Conservation (phyloP, 2,329 filamentous ascomycete species). For the Didymella lethalis region DNA sequence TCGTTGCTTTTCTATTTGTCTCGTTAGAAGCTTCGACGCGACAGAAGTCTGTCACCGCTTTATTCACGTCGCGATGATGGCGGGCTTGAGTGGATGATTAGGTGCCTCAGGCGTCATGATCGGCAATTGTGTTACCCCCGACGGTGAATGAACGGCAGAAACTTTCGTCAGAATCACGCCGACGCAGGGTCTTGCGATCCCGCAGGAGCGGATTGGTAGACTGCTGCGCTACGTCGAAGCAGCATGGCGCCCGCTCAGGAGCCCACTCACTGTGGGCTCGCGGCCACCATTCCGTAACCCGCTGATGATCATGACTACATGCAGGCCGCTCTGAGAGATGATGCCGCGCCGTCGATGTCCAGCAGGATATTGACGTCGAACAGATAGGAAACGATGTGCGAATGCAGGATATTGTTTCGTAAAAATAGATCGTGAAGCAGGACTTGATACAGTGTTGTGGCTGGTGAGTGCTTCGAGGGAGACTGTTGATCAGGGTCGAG, state of each 20-base stretch:
- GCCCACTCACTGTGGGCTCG: constrained; percentile 20
- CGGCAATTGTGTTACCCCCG: constrained; percentile 26
- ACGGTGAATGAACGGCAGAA: constrained; percentile 32
- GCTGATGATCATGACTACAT: constrained; percentile 36
- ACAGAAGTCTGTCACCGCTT: not conserved
- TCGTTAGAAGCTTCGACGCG: not conserved
- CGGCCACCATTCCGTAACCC: constrained; percentile 28
- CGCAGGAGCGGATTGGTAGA: constrained; percentile 29
- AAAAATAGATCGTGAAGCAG: constrained; percentile 37
- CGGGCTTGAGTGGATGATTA: constrained; percentile 17
- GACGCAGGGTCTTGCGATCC: constrained; percentile 38
- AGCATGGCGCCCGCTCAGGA: constrained; percentile 21
- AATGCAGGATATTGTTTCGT: constrained; percentile 19
- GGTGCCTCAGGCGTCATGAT: constrained; percentile 46
- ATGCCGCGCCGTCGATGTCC: constrained; percentile 23
- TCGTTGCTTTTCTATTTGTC: not conserved
- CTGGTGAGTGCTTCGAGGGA: constrained; percentile 10
- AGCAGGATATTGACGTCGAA: constrained; percentile 24
- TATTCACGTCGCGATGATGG: constrained; percentile 3
- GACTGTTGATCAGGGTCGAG: constrained; percentile 11
- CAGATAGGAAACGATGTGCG: constrained; percentile 25
- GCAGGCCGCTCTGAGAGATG: constrained; percentile 23
- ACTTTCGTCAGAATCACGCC: constrained; percentile 33
- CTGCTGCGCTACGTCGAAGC: constrained; percentile 26
- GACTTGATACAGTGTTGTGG: constrained; percentile 17